These are phyloP conservation scores for Lablab purpureus DNA, from an alignment of 306 rosid species.

Conservation along the genomic window DNA sequence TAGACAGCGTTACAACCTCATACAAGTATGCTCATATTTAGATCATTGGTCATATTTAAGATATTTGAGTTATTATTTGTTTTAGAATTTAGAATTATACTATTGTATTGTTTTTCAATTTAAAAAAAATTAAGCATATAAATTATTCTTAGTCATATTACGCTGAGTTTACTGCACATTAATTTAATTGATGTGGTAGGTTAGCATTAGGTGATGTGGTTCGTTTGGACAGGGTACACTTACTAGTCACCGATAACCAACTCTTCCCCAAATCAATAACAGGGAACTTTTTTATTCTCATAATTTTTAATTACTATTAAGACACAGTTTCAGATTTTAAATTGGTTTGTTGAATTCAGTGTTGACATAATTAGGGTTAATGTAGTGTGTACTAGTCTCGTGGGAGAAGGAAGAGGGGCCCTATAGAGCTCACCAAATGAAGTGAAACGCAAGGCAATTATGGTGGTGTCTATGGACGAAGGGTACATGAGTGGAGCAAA, in stretches of 20 bases:
- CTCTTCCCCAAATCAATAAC: conserved; percentile 23
- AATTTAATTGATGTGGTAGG: background rate
- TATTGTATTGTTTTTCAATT: no score
- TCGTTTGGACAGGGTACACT: conserved; percentile 3
- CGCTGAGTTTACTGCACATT: no score
- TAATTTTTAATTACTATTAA: conserved; percentile 18
- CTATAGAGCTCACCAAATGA: conserved; percentile 26
- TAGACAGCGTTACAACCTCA: no score
- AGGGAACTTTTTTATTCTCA: conserved; percentile 28
- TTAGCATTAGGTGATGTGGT: background rate
- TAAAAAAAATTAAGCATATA: no score
- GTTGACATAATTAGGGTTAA: background rate
- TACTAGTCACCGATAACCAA: conserved; percentile 16
- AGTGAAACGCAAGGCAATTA: conserved; percentile 40
- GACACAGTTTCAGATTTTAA: background rate
- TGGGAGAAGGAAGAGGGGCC: background rate
- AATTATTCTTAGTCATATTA: no score
- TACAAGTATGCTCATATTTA: no score
- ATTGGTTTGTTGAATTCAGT: background rate
- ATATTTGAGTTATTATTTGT: no score
- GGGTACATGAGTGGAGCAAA: background rate
- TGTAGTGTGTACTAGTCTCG: background rate
- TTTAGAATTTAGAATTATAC: no score
- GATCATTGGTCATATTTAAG: no score
- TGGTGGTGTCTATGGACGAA: background rate